Base-by-base conservation (phyloP, 228 moss, liverwort and hornwort species). In the Sphagnum fallax region DNA sequence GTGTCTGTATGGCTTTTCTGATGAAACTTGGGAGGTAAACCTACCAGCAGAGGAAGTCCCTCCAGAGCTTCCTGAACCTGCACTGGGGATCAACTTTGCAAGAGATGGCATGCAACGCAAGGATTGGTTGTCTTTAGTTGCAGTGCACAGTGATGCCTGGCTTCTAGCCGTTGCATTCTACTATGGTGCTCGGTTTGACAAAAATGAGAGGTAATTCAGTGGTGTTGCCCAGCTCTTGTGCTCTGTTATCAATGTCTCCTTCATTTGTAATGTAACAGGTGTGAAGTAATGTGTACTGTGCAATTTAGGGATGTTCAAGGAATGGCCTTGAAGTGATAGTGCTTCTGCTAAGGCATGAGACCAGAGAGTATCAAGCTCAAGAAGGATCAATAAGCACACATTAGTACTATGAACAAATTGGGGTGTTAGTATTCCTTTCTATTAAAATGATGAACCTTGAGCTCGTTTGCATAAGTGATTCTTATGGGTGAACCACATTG, bases 131-230 rank as follows among this genome's bases (percentile, higher is more conserved):
- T 93, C 96, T 51, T 87, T 97, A 70, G 93, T 97, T 67, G 96
- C 96, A n/a, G 93, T 97, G 53, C 96, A 97, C 70, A 97, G 96
- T 75, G 96, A 97, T 77, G 93, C 92, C 49, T 97, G 96, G 96
- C 90, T 97, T 70, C 91, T 97, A 74, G 93, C 96, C 66, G 96
- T 97, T 61, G 87, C 96, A 48, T 97, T 91, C 81, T 97, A 93
- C 77, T 97, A 97, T 62, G 96, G 96, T 51, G 92, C 96, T 55
- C 89, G 96, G 60, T 93, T 97, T 50, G 96, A 97, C 78, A 97
- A 90, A 70, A 91, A 84, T 60, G 96, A 97, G 69, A 93, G 95
- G 95, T 96, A n/a, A 84, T 84, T 67, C 77, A 68, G 69, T 6
- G 8, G 5, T 4, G 8, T 18, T 10, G 16, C 12, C 16, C 5